phyloP scores from a whole-genome alignment of 345 rosid species.

The Eucalyptus sp. region DNA sequence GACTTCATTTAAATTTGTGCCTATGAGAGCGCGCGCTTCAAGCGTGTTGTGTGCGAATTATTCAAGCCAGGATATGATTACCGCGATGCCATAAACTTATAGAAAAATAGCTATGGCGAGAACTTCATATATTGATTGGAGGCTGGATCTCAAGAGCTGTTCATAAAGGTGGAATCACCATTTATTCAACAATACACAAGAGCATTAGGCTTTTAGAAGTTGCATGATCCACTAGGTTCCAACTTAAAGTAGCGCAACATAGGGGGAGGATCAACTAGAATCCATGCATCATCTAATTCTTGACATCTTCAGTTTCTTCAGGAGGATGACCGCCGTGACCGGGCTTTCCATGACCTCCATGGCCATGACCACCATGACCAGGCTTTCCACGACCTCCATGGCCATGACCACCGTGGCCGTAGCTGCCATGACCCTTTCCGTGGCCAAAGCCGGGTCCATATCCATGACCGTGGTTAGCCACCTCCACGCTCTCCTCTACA shows the following conservation, averaged over 20 bases:
- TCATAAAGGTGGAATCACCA: background rate
- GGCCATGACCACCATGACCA: background rate
- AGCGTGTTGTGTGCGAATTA: background rate
- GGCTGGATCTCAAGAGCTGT: background rate
- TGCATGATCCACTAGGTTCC: background rate
- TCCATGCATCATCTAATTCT: background rate
- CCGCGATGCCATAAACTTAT: background rate
- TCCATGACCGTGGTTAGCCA: background rate
- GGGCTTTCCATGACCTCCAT: background rate
- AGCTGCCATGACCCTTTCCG: background rate
- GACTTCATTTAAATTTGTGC: background rate
- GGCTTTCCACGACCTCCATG: background rate
- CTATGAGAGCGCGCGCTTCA: background rate
- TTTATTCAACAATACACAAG: background rate
- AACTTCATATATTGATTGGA: background rate
- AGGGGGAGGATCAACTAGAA: background rate
- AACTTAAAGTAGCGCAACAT: background rate
- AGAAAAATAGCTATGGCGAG: background rate
- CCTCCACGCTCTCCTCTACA: background rate
- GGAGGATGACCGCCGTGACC: background rate
- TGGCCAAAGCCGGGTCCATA: background rate
- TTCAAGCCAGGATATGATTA: background rate
- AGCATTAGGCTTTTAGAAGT: background rate
- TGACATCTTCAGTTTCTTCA: background rate
- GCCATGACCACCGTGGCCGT: background rate